Evolutionary conservation across 345 rosid genomes (phyloP).

Genomic region (Adansonia digitata): DNA sequence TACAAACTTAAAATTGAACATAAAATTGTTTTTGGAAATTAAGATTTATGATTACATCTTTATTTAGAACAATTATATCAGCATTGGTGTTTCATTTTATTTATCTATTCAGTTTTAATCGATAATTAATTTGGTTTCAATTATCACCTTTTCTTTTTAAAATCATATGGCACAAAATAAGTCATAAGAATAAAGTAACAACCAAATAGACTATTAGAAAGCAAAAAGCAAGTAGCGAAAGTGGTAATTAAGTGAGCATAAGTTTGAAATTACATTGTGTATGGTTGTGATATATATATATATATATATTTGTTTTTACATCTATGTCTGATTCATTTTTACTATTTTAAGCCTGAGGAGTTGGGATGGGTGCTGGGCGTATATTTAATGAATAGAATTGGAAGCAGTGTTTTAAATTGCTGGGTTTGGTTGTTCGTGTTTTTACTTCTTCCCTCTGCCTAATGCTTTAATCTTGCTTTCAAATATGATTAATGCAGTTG

Average conservation of each 20-base stretch:
- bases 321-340: background rate
- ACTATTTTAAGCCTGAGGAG: background rate
- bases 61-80: background rate
- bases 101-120: background rate
- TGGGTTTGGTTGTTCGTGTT: background rate
- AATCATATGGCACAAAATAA: background rate
- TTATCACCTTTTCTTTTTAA: background rate
- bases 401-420: background rate
- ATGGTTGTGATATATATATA: background rate
- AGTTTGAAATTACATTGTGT: background rate
- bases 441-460: background rate
- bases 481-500: background rate
- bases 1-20: background rate
- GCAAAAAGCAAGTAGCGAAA: no score
- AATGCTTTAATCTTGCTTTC: background rate
- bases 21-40: background rate
- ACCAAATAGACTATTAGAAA: no score
- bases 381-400: background rate
- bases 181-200: background rate
- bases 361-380: background rate
- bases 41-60: background rate
- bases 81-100: background rate
- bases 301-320: background rate
- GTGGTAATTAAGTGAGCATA: background rate
- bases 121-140: background rate